Conservation (phyloP, 1,284 basidiomycete species). For the Cryptococcus jaspeensis region DNA sequence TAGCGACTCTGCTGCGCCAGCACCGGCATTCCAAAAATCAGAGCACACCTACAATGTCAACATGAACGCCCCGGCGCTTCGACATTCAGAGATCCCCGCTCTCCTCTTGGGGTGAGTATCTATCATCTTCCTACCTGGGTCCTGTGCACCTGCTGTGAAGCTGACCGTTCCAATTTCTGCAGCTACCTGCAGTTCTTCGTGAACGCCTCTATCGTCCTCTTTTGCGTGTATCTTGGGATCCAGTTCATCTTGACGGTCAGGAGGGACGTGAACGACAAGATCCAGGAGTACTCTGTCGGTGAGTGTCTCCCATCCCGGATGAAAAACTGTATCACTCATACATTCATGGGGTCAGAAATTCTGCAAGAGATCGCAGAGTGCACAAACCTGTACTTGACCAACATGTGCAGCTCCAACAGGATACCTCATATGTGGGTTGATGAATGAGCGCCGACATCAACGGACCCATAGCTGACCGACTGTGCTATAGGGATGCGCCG, state of each 20-base stretch:
- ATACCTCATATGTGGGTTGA: constrained; percentile 70
- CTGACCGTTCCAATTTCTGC: constrained; percentile 5
- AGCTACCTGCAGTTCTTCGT: constrained; percentile 94
- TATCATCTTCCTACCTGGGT: constrained; percentile 19
- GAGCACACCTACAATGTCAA: constrained; percentile 47
- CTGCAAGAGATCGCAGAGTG: constrained; percentile 86
- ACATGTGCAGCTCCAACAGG: constrained; percentile 70
- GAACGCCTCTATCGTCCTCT: constrained; percentile 79
- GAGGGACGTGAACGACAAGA: constrained; percentile 82
- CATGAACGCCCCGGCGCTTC: constrained; percentile 36
- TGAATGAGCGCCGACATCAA: background rate
- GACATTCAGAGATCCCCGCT: constrained; percentile 51
- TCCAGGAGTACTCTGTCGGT: constrained; percentile 88
- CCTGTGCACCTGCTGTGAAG: background rate
- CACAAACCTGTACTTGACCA: constrained; percentile 71
- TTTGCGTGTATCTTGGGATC: constrained; percentile 80
- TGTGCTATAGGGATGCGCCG: constrained; percentile 58
- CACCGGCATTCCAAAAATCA: constrained; percentile 19
- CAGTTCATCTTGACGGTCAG: constrained; percentile 87
- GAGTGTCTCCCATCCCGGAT: constrained; percentile 22
- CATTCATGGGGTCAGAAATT: constrained; percentile 59
- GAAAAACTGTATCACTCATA: background rate
- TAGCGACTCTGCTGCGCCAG: constrained; percentile 11
- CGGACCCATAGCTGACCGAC: background rate
- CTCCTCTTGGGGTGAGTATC: constrained; percentile 72